Evolutionary conservation across 306 rosid genomes (phyloP).

Genomic region (Acacia melanoxylon): DNA sequence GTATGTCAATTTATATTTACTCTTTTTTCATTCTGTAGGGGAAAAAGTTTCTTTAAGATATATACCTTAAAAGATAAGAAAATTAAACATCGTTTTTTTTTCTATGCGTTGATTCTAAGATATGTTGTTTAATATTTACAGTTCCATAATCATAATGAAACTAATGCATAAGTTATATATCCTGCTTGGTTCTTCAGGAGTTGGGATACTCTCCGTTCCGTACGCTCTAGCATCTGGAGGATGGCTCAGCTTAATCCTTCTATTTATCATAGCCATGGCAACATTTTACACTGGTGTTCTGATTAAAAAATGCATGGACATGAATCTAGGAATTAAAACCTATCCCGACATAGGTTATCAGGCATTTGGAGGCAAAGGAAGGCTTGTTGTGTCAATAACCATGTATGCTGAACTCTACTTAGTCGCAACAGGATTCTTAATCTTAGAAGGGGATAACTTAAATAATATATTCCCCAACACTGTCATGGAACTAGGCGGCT

Average conservation of each 20-base stretch:
- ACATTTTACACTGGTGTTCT: conserved; percentile 67
- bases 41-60: no score
- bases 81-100: no score
- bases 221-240: conserved; percentile 88
- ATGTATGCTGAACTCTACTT: conserved; percentile 76
- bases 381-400: conserved; percentile 43
- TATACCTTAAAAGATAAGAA: no score
- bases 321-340: conserved; percentile 48
- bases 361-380: conserved; percentile 76
- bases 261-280: conserved; percentile 46
- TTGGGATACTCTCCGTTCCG: conserved; percentile 79
- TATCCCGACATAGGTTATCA: conserved; percentile 76
- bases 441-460: conserved; percentile 83
- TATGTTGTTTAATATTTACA: neutral
- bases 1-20: no score
- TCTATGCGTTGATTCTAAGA: neutral
- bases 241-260: conserved; percentile 68
- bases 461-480: conserved; percentile 47
- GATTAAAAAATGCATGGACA: conserved; percentile 78
- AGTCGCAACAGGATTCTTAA: conserved; percentile 75
- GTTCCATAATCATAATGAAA: neutral
- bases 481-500: conserved; percentile 43
- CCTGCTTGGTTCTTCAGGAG: conserved; percentile 49
- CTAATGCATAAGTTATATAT: neutral
- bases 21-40: neutral